Evolutionary conservation across 139 green algal species (phyloP).

Genomic region (Chlorella sp.): DNA sequence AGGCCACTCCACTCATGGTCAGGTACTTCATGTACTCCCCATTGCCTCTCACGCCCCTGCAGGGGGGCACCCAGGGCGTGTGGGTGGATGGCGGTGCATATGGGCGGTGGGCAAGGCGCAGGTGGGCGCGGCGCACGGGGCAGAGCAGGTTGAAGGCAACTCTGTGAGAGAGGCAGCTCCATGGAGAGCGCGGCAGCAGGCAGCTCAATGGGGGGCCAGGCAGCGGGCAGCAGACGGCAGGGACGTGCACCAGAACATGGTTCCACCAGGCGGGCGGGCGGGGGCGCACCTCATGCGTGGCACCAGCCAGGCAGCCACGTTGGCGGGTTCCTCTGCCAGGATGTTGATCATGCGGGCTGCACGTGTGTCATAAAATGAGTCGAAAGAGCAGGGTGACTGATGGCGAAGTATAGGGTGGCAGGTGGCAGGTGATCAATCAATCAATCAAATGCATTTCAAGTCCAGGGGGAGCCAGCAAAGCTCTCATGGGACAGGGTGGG

Average conservation of each 20-base stretch:
- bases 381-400: too few relatives aligned
- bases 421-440: background rate
- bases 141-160: background rate
- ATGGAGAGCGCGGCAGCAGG: background rate
- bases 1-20: constrained; percentile 29
- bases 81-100: background rate
- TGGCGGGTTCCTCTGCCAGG: constrained; percentile 48
- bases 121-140: background rate
- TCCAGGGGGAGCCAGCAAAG: too few relatives aligned
- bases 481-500: too few relatives aligned
- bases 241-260: too few relatives aligned
- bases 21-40: constrained; percentile 53
- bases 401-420: too few relatives aligned
- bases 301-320: constrained; percentile 55
- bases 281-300: constrained; percentile 47
- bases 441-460: too few relatives aligned
- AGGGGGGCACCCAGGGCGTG: background rate
- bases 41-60: constrained; percentile 46
- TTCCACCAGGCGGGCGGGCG: background rate
- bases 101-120: too few relatives aligned
- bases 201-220: background rate
- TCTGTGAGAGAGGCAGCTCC: background rate
- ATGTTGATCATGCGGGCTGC: constrained; percentile 58
- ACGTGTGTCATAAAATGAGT: background rate
- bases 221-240: background rate